Conservation (phyloP, 208 protist species). For the Borovskyia barvae region DNA sequence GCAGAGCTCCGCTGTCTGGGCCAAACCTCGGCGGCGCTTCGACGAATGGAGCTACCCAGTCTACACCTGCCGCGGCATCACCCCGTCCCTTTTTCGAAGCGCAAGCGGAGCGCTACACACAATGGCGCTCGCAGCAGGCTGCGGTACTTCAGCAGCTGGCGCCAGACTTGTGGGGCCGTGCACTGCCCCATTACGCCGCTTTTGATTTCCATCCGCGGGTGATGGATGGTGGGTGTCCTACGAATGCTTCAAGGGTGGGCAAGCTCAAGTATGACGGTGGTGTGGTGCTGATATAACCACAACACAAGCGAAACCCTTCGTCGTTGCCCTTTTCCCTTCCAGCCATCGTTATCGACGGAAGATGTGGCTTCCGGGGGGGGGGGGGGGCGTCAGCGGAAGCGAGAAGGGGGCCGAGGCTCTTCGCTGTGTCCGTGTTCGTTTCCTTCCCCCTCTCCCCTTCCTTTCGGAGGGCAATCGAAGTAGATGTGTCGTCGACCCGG, state of each 20-base stretch:
- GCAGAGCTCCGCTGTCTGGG: neutral
- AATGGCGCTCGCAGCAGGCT: slow-evolving; percentile 21
- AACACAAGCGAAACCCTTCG: too few species aligned
- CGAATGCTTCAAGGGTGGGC: slow-evolving; percentile 4
- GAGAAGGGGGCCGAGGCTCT: too few species aligned
- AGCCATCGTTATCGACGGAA: too few species aligned
- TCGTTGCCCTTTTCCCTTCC: too few species aligned
- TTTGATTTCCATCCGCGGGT: slow-evolving; percentile 16
- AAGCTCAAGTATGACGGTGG: slow-evolving; percentile 7
- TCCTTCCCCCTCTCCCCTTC: too few species aligned
- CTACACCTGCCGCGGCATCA: neutral
- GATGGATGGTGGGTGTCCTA: slow-evolving; percentile 21
- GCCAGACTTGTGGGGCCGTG: slow-evolving; percentile 33
- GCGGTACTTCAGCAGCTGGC: slow-evolving; percentile 21
- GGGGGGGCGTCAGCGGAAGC: too few species aligned
- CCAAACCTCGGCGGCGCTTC: too few species aligned
- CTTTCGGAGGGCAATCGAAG: too few species aligned
- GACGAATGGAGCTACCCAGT: too few species aligned
- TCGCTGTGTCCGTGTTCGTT: too few species aligned
- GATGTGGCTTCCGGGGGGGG: too few species aligned
- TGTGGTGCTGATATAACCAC: slow-evolving; percentile 16
- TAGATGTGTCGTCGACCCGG: too few species aligned
- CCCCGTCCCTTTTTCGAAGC: slow-evolving; percentile 4
- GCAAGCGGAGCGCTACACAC: slow-evolving; percentile 20
- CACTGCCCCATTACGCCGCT: slow-evolving; percentile 29